Evolutionary conservation across 768 basidiomycete genomes (phyloP).

Genomic region (Serpula lacrymans): DNA sequence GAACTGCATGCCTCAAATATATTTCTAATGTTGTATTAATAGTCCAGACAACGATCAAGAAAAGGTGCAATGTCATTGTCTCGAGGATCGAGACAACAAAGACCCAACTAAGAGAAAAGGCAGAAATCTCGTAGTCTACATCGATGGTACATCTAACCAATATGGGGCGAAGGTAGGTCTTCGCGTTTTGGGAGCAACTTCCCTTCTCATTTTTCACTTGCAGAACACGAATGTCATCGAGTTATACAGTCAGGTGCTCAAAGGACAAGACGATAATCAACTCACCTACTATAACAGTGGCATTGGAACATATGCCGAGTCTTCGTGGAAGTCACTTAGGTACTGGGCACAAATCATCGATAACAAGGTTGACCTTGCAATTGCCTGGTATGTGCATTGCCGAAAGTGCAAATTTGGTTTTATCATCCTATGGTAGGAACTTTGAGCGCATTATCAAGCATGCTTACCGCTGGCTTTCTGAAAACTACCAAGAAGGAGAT

Average conservation of each 20-base stretch:
- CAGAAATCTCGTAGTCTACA: conserved; percentile 32
- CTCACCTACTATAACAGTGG: conserved; percentile 36
- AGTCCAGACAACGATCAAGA: too few species aligned
- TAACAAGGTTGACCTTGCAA: conserved; percentile 32
- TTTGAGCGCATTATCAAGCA: conserved; percentile 31
- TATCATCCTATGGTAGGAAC: conserved; percentile 19
- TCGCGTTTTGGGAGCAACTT: too few species aligned
- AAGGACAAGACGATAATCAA: conserved; percentile 24
- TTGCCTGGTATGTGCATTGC: conserved; percentile 32
- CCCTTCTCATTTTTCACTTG: too few species aligned
- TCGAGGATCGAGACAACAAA: too few species aligned
- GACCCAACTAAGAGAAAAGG: too few species aligned
- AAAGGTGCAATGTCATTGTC: too few species aligned
- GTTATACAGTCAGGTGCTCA: conserved; percentile 26
- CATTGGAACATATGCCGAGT: conserved; percentile 32
- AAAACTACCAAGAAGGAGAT: conserved; percentile 28
- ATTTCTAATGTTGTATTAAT: too few species aligned
- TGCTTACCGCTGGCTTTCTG: conserved; percentile 31
- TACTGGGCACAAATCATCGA: conserved; percentile 20
- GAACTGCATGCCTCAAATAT: too few species aligned
- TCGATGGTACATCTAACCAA: conserved; percentile 40
- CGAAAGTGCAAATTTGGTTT: too few species aligned
- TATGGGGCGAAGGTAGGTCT: conserved; percentile 29
- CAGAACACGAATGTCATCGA: conserved; percentile 40
- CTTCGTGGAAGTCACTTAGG: conserved; percentile 13